Base-by-base conservation (phyloP, 495 filamentous ascomycete species). In the Penicillium ochrochloron region DNA sequence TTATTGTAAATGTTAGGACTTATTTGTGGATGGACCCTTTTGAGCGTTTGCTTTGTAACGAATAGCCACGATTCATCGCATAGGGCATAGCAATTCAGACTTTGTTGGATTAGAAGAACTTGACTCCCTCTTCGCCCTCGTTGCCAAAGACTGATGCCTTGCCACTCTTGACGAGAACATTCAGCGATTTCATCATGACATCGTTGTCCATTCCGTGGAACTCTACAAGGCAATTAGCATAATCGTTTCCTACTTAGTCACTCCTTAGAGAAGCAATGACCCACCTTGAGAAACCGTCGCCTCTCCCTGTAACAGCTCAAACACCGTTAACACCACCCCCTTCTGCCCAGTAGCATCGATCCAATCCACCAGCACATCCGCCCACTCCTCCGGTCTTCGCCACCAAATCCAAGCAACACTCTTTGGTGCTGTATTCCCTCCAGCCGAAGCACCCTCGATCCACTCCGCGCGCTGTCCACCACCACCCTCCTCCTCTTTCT, bases 81-180 rank as follows among this genome's bases (percentile, higher is more conserved):
- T 39, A 56, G 53, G 52, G 63, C 59, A 42, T 31, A 69, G 37
- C 35, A 50, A 66, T 46, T 23, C 52, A 23, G n/a, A 59, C 55
- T 37, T 21, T 19, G 27, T 35, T 57, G 48, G 5, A 63, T 81
- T 81, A 98, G 73, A 97, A 97, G 80, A 99, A 98, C 79, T 99
- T 99, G 62, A 97, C 92, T 58, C 95, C 95, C 71, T 88, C 86
- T 62, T 90, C 87, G 66, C 94, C 94, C 65, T 94, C 93, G 41
- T 68, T 76, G 21, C 94, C 94, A 81, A 99, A 97, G 14, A 98
- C 86, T 77, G 97, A 93, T 25, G 95, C 94, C 77, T 90, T 96
- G 64, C 93, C 93, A 39, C 89, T 82, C 82, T 94, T 97, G 27
- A 96, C 92, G 27, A 97, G 80, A 58, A 92, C 81, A 61, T 82